Conservation (phyloP, 495 filamentous ascomycete species). For the Aspergillus ostianus region DNA sequence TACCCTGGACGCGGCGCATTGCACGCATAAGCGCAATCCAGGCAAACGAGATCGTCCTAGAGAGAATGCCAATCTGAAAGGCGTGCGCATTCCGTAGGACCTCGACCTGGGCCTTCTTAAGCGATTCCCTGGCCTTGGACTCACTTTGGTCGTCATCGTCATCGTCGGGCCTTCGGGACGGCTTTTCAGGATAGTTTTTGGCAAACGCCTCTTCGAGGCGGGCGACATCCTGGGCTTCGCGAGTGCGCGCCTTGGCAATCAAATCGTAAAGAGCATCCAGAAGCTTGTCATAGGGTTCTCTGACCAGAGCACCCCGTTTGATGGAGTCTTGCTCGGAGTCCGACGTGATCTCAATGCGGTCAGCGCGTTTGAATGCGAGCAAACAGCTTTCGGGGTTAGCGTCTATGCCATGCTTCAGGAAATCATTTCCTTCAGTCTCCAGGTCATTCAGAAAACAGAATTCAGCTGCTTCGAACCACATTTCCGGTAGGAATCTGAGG, state of each 20-base stretch:
- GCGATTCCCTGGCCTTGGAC: constrained; percentile 50
- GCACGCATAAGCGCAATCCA: constrained; percentile 95
- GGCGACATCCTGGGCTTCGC: constrained; percentile 67
- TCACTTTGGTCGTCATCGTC: constrained; percentile 61
- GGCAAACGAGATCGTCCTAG: constrained; percentile 77
- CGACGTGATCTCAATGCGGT: constrained; percentile 73
- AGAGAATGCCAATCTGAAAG: constrained; percentile 68
- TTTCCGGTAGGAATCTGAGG: constrained; percentile 85
- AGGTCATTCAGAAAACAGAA: constrained; percentile 82
- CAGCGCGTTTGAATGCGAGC: constrained; percentile 82
- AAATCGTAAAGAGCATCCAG: constrained; percentile 82
- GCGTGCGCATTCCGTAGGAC: constrained; percentile 67
- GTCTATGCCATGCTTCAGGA: constrained; percentile 74
- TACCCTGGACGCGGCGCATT: constrained; percentile 91
- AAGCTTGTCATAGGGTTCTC: constrained; percentile 78
- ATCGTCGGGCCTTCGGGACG: constrained; percentile 58
- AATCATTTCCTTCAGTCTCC: constrained; percentile 67
- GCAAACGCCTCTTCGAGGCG: constrained; percentile 63
- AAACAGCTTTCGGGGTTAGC: constrained; percentile 94
- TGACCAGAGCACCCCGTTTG: constrained; percentile 68
- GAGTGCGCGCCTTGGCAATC: constrained; percentile 67
- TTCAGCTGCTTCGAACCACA: constrained; percentile 93
- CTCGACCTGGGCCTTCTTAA: constrained; percentile 64
- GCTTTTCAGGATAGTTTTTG: constrained; percentile 39
- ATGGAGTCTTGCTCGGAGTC: constrained; percentile 66